Evolutionary conservation across 768 basidiomycete genomes (phyloP), one percentile per base, ranked within the genome.

Genomic region (Suillus plorans): DNA sequence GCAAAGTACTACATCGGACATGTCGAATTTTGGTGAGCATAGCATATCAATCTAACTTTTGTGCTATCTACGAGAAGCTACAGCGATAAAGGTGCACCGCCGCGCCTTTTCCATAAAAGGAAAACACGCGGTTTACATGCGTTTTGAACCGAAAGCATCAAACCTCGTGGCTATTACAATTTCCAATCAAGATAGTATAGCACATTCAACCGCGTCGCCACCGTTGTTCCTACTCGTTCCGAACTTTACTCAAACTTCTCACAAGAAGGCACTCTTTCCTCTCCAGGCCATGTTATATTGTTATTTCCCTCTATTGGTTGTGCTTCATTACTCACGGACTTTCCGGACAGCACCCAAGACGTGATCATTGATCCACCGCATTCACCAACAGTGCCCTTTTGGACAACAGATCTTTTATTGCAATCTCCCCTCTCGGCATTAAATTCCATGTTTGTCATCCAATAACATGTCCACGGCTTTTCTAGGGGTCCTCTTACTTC

Each of bases 81-180:
- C 37, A 58, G 57, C 37, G 69, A 67, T 55, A 39, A 53, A 64
- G 63, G n/a, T 63, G 66, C 65, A 66, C 63, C 59, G 60, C 52
- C 59, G 63, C 72, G 68, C 67, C 69, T 70, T 61, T 70, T 66
- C 68, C 73, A 66, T 70, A 74, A 76, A 72, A 64, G 70, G 69
- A 60, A 63, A 71, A 74, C 79, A 80, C 70, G 79, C 75, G 72
- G 70, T 66, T 60, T 53, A 67, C 79, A 79, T 71, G 79, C 69
- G 71, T 69, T 69, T 68, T 39, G 50, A 52, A 31, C 28, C 16
- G 49, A 50, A 50, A 18, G 61, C 45, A 74, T 64, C 39, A 49
- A 62, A 74, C 77, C 72, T 76, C 77, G 74, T 73, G 71, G 72
- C 31, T 31, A 31, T 7, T 31, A 65, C 49, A 49, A 73, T 66